Percentiles rank a stretch among this genome's conserved stretches.
phyloP scores from a whole-genome alignment of 2,329 filamentous ascomycete genomes.

The Fusarium neocosmosporiellum region DNA sequence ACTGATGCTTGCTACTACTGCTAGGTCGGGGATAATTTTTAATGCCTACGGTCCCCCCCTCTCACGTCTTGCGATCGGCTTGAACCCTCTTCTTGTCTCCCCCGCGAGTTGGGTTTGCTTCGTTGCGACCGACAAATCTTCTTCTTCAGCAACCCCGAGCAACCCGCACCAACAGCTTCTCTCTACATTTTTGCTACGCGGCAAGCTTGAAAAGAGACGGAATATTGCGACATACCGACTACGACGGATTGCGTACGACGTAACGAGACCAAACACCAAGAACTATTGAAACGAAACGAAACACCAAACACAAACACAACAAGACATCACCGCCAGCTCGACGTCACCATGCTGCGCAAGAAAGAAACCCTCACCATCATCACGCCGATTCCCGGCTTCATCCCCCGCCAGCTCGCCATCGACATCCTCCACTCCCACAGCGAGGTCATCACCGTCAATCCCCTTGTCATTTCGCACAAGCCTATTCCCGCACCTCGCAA shows the following conservation, averaged over 20 bases:
- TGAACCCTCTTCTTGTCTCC: not conserved
- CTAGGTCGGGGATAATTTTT: not conserved
- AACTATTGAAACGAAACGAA: constrained; percentile 19
- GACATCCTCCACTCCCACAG: constrained; percentile 78
- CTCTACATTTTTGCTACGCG: not conserved
- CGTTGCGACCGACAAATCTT: not conserved
- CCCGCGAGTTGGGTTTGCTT: constrained; percentile 4
- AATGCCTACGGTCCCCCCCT: constrained; percentile 2
- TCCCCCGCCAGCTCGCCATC: constrained; percentile 77
- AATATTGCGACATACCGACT: constrained; percentile 5
- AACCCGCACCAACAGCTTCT: constrained; percentile 2
- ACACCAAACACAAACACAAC: constrained; percentile 3
- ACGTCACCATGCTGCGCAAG: constrained; percentile 64
- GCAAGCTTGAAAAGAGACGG: not conserved
- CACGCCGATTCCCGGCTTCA: constrained; percentile 76
- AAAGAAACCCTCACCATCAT: constrained; percentile 75
- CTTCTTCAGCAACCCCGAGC: not conserved
- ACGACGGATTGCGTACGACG: not conserved
- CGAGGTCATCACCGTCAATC: constrained; percentile 78
- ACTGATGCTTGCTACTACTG: not conserved
- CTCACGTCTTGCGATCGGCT: not conserved
- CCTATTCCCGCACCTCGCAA: constrained; percentile 74
- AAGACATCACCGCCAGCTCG: not conserved
- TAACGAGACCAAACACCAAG: not conserved
- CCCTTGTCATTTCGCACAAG: constrained; percentile 72